phyloP scores from a whole-genome alignment of 306 rosid species.

The Ormosia semicastrata region DNA sequence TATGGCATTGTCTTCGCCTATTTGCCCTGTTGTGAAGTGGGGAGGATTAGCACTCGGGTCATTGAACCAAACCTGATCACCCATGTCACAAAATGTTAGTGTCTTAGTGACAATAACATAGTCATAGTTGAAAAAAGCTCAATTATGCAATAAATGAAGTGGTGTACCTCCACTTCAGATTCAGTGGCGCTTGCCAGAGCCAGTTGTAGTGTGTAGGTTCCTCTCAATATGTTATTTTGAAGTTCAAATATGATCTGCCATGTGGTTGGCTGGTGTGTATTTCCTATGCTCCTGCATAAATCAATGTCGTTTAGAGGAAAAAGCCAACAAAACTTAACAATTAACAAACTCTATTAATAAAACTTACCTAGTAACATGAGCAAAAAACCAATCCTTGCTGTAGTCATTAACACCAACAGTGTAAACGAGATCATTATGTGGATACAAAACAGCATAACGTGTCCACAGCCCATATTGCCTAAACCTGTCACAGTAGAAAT shows the following conservation, averaged over 20 bases:
- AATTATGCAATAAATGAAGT: not conserved
- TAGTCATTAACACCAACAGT: constrained; percentile 29
- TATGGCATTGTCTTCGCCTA: constrained; percentile 68
- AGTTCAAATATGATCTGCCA: constrained; percentile 65
- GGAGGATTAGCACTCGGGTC: not conserved
- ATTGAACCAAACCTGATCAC: constrained; percentile 63
- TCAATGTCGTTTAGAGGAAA: not conserved
- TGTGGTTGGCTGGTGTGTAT: constrained; percentile 49
- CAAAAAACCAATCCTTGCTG: constrained; percentile 55
- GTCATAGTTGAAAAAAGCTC: not conserved
- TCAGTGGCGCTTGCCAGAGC: constrained; percentile 62
- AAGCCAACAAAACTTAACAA: not conserved
- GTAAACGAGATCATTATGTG: constrained; percentile 48
- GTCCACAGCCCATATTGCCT: constrained; percentile 77
- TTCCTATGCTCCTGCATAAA: constrained; percentile 32
- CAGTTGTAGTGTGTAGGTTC: constrained; percentile 67
- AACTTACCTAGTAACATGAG: constrained; percentile 52
- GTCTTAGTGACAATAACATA: not conserved
- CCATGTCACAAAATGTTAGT: not conserved
- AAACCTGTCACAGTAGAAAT: constrained; percentile 33
- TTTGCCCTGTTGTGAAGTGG: constrained; percentile 37
- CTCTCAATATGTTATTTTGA: not conserved
- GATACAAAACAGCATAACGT: constrained; percentile 55
- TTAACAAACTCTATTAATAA: not conserved
- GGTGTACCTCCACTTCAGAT: constrained; percentile 53